These are phyloP conservation scores for Purpureocillium lavendulum DNA, from an alignment of 2,329 filamentous ascomycete species.

Conservation along the genomic window DNA sequence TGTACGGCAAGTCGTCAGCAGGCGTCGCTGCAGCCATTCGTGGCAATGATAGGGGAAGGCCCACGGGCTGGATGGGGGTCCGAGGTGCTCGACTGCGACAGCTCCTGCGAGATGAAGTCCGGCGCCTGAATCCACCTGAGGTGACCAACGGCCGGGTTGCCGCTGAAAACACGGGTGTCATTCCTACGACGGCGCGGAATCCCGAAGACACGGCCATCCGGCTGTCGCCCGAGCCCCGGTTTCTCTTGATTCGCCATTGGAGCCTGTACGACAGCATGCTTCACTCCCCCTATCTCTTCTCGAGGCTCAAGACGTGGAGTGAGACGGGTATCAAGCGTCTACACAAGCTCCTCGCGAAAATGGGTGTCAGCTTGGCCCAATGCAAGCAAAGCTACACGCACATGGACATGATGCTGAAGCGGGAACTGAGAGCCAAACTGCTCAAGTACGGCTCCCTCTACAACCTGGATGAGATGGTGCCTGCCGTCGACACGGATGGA, in stretches of 20 bases:
- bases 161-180: slow-evolving; percentile 67
- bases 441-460: slow-evolving; percentile 90
- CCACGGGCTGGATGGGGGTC: slow-evolving; percentile 70
- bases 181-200: slow-evolving; percentile 79
- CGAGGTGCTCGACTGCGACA: slow-evolving; percentile 78
- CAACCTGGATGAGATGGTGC: slow-evolving; percentile 88
- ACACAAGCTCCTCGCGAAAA: slow-evolving; percentile 92
- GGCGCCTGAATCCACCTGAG: slow-evolving; percentile 79
- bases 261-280: slow-evolving; percentile 98
- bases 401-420: slow-evolving; percentile 97
- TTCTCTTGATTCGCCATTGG: slow-evolving; percentile 91
- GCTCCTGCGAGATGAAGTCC: slow-evolving; percentile 84
- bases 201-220: slow-evolving; percentile 89
- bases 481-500: slow-evolving; percentile 63
- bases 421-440: slow-evolving; percentile 73
- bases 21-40: slow-evolving; percentile 59
- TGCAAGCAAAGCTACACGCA: slow-evolving; percentile 95
- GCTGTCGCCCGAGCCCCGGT: slow-evolving; percentile 86
- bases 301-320: slow-evolving; percentile 88
- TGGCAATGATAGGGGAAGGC: slow-evolving; percentile 45
- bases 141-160: slow-evolving; percentile 51
- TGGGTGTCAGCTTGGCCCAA: slow-evolving; percentile 90
- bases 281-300: slow-evolving; percentile 90
- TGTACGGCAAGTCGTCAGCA: slow-evolving; percentile 79
- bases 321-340: slow-evolving; percentile 81